phyloP scores from a whole-genome alignment of 163 green algal genomes.

The Trebouxia gelatinosa region DNA sequence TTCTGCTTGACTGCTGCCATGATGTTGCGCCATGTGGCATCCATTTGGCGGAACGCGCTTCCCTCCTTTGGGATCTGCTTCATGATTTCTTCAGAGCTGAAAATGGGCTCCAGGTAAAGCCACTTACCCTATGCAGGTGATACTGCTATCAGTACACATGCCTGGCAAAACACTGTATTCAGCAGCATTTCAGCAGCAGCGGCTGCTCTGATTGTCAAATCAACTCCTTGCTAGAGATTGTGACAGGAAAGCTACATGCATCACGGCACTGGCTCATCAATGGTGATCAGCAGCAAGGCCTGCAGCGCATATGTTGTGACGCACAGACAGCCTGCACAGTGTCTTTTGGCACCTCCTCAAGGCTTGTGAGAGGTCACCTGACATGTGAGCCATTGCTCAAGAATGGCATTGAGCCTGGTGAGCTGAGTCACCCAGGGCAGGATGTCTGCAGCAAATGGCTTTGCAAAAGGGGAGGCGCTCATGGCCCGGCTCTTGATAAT shows the following conservation, averaged over 20 bases:
- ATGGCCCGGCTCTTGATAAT: constrained; percentile 79
- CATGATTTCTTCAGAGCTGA: constrained; percentile 80
- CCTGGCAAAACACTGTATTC: neutral
- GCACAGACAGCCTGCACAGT: too few species aligned
- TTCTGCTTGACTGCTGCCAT: constrained; percentile 60
- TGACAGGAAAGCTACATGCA: too few species aligned
- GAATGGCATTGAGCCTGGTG: constrained; percentile 56
- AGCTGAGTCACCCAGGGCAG: constrained; percentile 67
- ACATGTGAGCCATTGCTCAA: constrained; percentile 64
- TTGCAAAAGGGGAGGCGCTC: constrained; percentile 66
- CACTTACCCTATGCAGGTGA: constrained; percentile 63
- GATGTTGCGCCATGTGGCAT: constrained; percentile 64
- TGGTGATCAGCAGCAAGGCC: too few species aligned
- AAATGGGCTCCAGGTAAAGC: constrained; percentile 83
- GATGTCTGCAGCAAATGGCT: constrained; percentile 66
- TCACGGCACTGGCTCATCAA: too few species aligned
- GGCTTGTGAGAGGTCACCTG: too few species aligned
- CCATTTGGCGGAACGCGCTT: constrained; percentile 57
- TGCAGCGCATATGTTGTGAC: too few species aligned
- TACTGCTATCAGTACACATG: neutral
- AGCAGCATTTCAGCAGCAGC: neutral
- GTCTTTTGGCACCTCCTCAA: too few species aligned
- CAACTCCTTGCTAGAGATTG: too few species aligned
- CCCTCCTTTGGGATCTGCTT: constrained; percentile 78
- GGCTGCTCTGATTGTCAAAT: too few species aligned